Base-by-base conservation (phyloP, 2,329 filamentous ascomycete genomes). In the Pseudogymnoascus sp. region DNA sequence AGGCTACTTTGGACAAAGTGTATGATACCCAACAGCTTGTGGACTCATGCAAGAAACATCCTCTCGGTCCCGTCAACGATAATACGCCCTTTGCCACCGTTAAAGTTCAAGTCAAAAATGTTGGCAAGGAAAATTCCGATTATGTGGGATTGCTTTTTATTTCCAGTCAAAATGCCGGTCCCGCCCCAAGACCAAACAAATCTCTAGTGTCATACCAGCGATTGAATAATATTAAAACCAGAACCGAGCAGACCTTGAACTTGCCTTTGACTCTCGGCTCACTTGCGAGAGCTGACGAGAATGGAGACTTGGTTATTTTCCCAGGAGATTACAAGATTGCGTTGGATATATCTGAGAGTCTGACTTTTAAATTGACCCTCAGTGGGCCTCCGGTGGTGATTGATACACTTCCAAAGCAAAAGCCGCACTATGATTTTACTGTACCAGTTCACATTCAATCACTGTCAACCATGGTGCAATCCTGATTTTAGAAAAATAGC, bases 141-240 rank as follows among this genome's bases (percentile, higher is more conserved):
- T 86, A 80, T 67, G 79, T 82, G 3, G 75, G 78, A 0, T 75
- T 86, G 7, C 75, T 75, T 2, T 86, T 84, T 69, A 62, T 84
- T 4, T 78, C 78, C 4, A 70, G 77, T 1, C 73, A 71, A 23
- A 80, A 80, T 1, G 64, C 37, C 5, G 78, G 78, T 5, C 82
- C 82, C 0, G 64, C 69, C 23, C 83, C 83, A 1, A 77, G 78
- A 60, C 83, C 82, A 0, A 76, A 76, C 46, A 85, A 85, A 72
- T 77, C 76, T 1, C 76, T 85, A 0, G 80, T 79, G 1, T 76
- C 77, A 1, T 85, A 85, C 67, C 70, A 72, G 0, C 75, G 83
- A n/a, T 13, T 70, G 0, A 65, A 66, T 29, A 50, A 66, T 35
- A 62, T 70, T 21, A 33, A 42, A 7, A 67, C 75, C 0, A 76